phyloP scores from a whole-genome alignment of 768 basidiomycete species.

The Kwoniella europaea region DNA sequence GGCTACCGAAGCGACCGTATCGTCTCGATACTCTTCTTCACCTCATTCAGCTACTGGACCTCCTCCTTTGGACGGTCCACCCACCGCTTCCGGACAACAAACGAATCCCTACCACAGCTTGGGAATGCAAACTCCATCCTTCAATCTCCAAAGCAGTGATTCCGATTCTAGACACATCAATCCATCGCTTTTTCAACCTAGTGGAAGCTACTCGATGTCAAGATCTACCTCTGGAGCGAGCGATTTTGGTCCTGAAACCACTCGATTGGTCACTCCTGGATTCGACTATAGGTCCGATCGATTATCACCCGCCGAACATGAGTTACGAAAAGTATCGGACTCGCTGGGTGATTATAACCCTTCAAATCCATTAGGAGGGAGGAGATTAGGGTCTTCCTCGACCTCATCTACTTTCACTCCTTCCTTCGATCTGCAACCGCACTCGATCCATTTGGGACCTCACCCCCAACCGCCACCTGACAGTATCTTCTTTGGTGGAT shows the following conservation, averaged over 20 bases:
- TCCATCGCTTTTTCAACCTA: slow-evolving; percentile 40
- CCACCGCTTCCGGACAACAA: slow-evolving; percentile 31
- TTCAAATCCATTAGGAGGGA: background rate
- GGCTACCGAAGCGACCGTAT: slow-evolving; percentile 43
- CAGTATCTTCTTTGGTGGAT: slow-evolving; percentile 22
- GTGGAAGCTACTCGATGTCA: slow-evolving; percentile 43
- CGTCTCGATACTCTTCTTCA: slow-evolving; percentile 50
- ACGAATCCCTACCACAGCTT: slow-evolving; percentile 1
- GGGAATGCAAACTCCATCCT: slow-evolving; percentile 13
- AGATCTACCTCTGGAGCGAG: slow-evolving; percentile 49
- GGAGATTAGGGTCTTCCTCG: slow-evolving; percentile 18
- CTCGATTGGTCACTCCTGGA: slow-evolving; percentile 45
- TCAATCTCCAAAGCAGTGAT: slow-evolving; percentile 14
- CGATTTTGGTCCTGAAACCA: slow-evolving; percentile 29
- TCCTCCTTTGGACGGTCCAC: slow-evolving; percentile 22
- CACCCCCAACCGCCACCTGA: slow-evolving; percentile 46
- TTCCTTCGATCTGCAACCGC: slow-evolving; percentile 9
- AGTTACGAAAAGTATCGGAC: slow-evolving; percentile 51
- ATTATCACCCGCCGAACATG: slow-evolving; percentile 33
- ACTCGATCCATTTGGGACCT: slow-evolving; percentile 15
- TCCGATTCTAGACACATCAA: slow-evolving; percentile 34
- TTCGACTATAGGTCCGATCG: slow-evolving; percentile 37
- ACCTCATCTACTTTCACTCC: slow-evolving; percentile 21
- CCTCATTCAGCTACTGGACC: slow-evolving; percentile 34
- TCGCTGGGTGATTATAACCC: slow-evolving; percentile 22